phyloP scores from a whole-genome alignment of 2,329 filamentous ascomycete species.

The Periconia digitata region DNA sequence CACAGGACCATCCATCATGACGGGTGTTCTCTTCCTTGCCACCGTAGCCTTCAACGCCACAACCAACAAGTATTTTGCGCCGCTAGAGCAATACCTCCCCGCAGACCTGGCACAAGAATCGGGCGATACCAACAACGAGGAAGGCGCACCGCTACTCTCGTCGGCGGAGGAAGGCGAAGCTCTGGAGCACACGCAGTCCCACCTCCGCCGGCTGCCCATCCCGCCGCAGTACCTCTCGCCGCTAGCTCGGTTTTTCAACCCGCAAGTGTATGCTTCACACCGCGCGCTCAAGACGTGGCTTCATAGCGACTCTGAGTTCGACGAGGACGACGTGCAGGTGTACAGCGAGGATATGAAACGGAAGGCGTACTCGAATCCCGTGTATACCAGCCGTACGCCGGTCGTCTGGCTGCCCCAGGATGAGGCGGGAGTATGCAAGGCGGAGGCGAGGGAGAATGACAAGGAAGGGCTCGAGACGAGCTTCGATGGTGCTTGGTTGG shows the following conservation, averaged over 20 bases:
- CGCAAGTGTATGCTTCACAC: constrained; percentile 38
- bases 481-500: constrained; percentile 39
- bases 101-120: constrained; percentile 29
- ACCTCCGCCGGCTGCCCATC: constrained; percentile 31
- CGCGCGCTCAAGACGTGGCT: constrained; percentile 39
- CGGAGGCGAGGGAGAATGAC: constrained; percentile 33
- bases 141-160: constrained; percentile 32
- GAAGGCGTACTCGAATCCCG: constrained; percentile 40
- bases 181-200: constrained; percentile 18
- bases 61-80: constrained; percentile 37
- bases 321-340: constrained; percentile 33
- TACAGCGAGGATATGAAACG: constrained; percentile 36
- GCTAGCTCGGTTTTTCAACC: constrained; percentile 37
- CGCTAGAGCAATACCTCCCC: constrained; percentile 39
- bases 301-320: constrained; percentile 28
- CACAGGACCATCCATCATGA: constrained; percentile 36
- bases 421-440: constrained; percentile 34
- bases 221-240: constrained; percentile 28
- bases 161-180: constrained; percentile 36
- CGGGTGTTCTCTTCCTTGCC: constrained; percentile 30
- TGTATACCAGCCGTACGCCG: constrained; percentile 35
- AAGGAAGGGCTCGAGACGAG: constrained; percentile 27
- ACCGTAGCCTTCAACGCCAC: constrained; percentile 37
- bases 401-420: constrained; percentile 39
- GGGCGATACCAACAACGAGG: constrained; percentile 30